Evolutionary conservation across 2,329 filamentous ascomycete species (phyloP).

Genomic region (Pyrenochaeta sp.): DNA sequence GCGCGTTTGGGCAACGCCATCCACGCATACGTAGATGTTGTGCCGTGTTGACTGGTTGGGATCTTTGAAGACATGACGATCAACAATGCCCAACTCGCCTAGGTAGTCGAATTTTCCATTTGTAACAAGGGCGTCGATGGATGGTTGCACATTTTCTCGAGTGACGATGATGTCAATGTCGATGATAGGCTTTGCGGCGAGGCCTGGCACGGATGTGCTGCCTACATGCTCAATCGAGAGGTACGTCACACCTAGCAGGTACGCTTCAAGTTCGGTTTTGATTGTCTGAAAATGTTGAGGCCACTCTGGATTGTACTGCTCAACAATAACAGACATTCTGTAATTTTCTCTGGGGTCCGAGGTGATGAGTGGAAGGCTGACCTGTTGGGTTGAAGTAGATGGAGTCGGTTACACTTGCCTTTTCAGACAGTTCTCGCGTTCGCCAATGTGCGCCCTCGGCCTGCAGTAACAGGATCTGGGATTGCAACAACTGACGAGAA

Average conservation of each 20-base stretch:
- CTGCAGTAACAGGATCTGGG: slow-evolving; percentile 2
- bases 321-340: slow-evolving; percentile 32
- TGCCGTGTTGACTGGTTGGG: slow-evolving; percentile 34
- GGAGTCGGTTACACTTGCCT: slow-evolving; percentile 12
- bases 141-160: slow-evolving; percentile 30
- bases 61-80: slow-evolving; percentile 46
- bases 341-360: neutral
- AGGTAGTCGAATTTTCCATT: slow-evolving; percentile 45
- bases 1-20: slow-evolving; percentile 42
- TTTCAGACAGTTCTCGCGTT: slow-evolving; percentile 1
- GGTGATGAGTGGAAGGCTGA: neutral
- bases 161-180: slow-evolving; percentile 48
- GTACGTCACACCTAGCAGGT: slow-evolving; percentile 20
- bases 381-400: slow-evolving; percentile 1
- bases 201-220: slow-evolving; percentile 47
- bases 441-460: slow-evolving; percentile 6
- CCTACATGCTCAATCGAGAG: slow-evolving; percentile 49
- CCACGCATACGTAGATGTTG: slow-evolving; percentile 51
- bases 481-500: slow-evolving; percentile 2
- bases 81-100: slow-evolving; percentile 48
- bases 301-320: slow-evolving; percentile 41
- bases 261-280: slow-evolving; percentile 19
- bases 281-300: slow-evolving; percentile 36
- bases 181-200: slow-evolving; percentile 49
- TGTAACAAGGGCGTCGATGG: slow-evolving; percentile 40